phyloP scores from a whole-genome alignment of 306 rosid species.

The Mucuna pruriens region DNA sequence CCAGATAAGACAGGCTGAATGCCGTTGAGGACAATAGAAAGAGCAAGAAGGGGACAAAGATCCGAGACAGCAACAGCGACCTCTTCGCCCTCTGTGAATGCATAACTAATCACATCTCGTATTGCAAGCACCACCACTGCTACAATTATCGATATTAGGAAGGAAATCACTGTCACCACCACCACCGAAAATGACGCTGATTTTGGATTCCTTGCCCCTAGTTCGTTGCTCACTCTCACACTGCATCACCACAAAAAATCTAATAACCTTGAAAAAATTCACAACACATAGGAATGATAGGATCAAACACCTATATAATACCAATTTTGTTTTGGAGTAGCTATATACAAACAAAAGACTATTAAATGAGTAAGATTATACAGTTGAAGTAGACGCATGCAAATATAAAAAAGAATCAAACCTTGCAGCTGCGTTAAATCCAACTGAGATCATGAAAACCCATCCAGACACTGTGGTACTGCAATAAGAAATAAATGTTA shows the following conservation, averaged over 20 bases:
- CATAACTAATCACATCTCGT: conserved; percentile 69
- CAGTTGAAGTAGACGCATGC: no score
- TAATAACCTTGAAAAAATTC: neutral
- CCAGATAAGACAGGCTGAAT: conserved; percentile 89
- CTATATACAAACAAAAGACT: no score
- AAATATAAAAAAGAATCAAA: conserved; percentile 24
- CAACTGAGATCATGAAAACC: conserved; percentile 86
- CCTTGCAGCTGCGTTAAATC: conserved; percentile 94
- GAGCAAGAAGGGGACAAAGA: conserved; percentile 73
- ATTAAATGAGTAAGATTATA: no score
- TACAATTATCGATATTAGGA: conserved; percentile 53
- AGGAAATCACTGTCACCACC: conserved; percentile 65
- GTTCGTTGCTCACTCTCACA: conserved; percentile 91
- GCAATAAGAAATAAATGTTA: neutral
- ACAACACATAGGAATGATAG: no score
- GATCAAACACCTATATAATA: no score
- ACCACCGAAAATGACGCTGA: conserved; percentile 72
- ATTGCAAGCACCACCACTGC: conserved; percentile 53
- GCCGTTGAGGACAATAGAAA: conserved; percentile 76
- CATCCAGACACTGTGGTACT: conserved; percentile 74
- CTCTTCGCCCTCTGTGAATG: conserved; percentile 67
- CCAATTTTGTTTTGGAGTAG: no score
- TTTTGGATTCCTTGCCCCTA: conserved; percentile 80
- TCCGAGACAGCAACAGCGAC: conserved; percentile 88
- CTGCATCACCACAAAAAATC: conserved; percentile 42